A percentile compares a stretch with the other conserved stretches of the same genome.
Evolutionary conservation across 2,329 filamentous ascomycete species (phyloP).

Genomic region (Ophiocordyceps camponoti-saundersi): DNA sequence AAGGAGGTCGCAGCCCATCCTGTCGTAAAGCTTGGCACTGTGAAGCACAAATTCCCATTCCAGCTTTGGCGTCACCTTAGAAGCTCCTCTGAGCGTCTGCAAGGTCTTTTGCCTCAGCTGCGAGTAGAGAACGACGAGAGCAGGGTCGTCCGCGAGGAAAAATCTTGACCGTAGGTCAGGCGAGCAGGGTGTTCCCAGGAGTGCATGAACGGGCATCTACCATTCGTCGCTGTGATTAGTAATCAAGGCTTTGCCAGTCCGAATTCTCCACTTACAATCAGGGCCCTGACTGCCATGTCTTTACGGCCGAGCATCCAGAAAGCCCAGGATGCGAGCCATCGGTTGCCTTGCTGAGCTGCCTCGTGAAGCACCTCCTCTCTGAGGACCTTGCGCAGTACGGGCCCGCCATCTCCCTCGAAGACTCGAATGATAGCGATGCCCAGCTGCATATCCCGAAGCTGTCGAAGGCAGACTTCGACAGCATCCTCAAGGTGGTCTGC

Average conservation of each 20-base stretch:
- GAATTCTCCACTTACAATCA: conserved; percentile 44
- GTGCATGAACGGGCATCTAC: conserved; percentile 62
- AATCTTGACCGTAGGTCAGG: conserved; percentile 58
- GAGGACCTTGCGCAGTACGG: conserved; percentile 55
- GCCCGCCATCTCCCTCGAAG: conserved; percentile 71
- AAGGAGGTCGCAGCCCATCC: conserved; percentile 85
- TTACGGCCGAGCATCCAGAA: conserved; percentile 78
- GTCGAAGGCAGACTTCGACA: conserved; percentile 69
- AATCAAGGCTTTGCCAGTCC: not conserved
- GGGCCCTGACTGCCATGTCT: conserved; percentile 67
- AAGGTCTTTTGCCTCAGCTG: conserved; percentile 68
- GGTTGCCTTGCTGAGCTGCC: conserved; percentile 67
- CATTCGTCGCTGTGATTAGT: not conserved
- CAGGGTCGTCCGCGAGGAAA: conserved; percentile 82
- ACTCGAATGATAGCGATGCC: conserved; percentile 77
- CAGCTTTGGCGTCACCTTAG: conserved; percentile 57
- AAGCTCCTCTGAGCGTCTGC: conserved; percentile 72
- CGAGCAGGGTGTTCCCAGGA: conserved; percentile 51
- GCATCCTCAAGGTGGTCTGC: conserved; percentile 75
- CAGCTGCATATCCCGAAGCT: conserved; percentile 76
- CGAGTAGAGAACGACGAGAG: conserved; percentile 71
- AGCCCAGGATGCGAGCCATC: conserved; percentile 91
- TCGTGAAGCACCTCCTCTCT: conserved; percentile 63
- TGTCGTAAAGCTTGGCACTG: conserved; percentile 67
- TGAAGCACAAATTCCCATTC: conserved; percentile 86